Evolutionary conservation across 805 yeast species (phyloP).

Genomic region (Soucietia sequanensis): DNA sequence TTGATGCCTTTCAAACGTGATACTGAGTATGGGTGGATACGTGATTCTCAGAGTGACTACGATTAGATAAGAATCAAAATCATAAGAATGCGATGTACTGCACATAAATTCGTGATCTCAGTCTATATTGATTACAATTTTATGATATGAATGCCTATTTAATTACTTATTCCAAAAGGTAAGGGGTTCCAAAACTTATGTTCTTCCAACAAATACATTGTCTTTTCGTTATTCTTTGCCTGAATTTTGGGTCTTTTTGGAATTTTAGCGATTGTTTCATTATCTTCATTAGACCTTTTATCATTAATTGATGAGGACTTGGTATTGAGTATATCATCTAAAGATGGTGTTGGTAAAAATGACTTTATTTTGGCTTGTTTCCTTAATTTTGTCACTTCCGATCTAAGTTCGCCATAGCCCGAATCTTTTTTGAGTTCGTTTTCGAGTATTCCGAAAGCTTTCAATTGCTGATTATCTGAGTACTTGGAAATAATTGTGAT

Average conservation of each 20-base stretch:
- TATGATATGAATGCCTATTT: too few species aligned
- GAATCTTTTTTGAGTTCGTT: slow-evolving; percentile 2
- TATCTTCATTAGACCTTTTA: slow-evolving; percentile 6
- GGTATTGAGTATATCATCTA: slow-evolving; percentile 25
- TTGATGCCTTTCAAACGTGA: too few species aligned
- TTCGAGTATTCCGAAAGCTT: not conserved
- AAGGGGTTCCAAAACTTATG: slow-evolving; percentile 47
- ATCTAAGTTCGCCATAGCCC: too few species aligned
- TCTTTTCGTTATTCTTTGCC: too few species aligned
- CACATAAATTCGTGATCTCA: too few species aligned
- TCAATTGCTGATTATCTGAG: not conserved
- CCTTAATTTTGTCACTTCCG: not conserved
- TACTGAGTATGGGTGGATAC: too few species aligned
- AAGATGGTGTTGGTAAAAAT: slow-evolving; percentile 18
- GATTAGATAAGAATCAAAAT: too few species aligned
- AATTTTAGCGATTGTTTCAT: slow-evolving; percentile 9
- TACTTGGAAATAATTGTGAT: not conserved
- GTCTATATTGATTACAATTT: too few species aligned
- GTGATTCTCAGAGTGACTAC: too few species aligned
- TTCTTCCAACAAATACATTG: slow-evolving; percentile 29
- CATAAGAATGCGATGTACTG: too few species aligned
- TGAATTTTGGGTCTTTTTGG: slow-evolving; percentile 7
- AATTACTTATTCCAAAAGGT: slow-evolving; percentile 47
- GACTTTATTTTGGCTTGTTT: slow-evolving; percentile 5
- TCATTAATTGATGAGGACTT: too few species aligned